These are phyloP conservation scores for Citrus inodora DNA, from an alignment of 345 rosid species.

Conservation along the genomic window DNA sequence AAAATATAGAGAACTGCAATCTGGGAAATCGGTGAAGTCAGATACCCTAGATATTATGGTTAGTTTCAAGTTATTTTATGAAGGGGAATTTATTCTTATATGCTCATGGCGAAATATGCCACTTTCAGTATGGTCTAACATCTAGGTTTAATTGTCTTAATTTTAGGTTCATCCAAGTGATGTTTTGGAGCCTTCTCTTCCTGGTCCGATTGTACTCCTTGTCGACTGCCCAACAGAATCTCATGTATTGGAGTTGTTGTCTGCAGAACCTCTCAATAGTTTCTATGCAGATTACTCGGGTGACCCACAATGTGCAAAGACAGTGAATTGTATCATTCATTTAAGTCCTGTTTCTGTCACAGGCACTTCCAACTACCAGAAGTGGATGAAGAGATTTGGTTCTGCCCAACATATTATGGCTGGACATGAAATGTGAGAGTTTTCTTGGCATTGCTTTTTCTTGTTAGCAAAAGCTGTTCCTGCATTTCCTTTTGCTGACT, in stretches of 20 bases:
- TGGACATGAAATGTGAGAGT: conserved; percentile 66
- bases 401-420: conserved; percentile 81
- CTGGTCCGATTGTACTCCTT: conserved; percentile 84
- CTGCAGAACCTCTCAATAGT: conserved; percentile 41
- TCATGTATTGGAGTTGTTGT: conserved; percentile 51
- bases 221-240: conserved; percentile 89
- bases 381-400: conserved; percentile 81
- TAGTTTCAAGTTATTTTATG: conserved; percentile 23
- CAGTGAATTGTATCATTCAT: conserved; percentile 76
- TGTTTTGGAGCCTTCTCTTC: conserved; percentile 91
- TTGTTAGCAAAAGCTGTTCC: not conserved
- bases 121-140: conserved; percentile 5
- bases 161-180: conserved; percentile 88
- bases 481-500: not conserved
- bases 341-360: conserved; percentile 70
- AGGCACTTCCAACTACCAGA: conserved; percentile 52
- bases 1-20: conserved; percentile 70
- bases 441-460: conserved; percentile 14
- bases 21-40: conserved; percentile 81
- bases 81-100: not conserved
- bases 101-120: conserved; percentile 5
- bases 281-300: conserved; percentile 43
- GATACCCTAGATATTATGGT: conserved; percentile 65
- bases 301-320: conserved; percentile 28
- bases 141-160: conserved; percentile 3